phyloP scores from a whole-genome alignment of 768 basidiomycete species.

The Boletus subparvulus region DNA sequence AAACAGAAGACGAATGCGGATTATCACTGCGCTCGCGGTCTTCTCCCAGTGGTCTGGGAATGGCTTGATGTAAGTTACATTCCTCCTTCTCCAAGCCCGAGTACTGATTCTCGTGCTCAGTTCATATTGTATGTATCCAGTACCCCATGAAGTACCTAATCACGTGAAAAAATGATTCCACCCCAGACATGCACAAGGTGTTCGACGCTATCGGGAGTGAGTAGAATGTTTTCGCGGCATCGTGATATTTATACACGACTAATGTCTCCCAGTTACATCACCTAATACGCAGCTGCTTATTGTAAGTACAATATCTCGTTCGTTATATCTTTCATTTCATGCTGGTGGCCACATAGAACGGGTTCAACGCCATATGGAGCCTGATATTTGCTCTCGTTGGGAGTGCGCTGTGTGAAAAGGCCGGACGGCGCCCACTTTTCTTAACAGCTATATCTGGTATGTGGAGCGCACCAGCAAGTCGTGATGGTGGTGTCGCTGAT shows the following conservation, averaged over 20 bases:
- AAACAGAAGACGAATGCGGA: slow-evolving; percentile 45
- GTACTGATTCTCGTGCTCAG: background rate
- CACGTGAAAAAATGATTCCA: background rate
- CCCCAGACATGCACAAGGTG: background rate
- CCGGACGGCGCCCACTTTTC: slow-evolving; percentile 51
- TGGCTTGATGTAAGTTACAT: slow-evolving; percentile 37
- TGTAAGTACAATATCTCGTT: slow-evolving; percentile 25
- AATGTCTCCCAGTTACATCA: background rate
- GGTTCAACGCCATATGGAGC: slow-evolving; percentile 50
- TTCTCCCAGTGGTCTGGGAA: slow-evolving; percentile 61
- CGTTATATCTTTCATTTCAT: background rate
- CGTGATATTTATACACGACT: background rate
- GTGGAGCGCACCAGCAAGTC: slow-evolving; percentile 14
- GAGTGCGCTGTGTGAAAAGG: slow-evolving; percentile 47
- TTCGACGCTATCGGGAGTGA: background rate
- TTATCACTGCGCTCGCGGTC: slow-evolving; percentile 49
- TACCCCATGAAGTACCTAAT: background rate
- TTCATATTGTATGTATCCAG: background rate
- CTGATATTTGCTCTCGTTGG: slow-evolving; percentile 50
- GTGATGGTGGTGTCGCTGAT: slow-evolving; percentile 30
- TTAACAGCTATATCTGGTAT: slow-evolving; percentile 44
- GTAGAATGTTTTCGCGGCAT: background rate
- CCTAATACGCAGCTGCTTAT: slow-evolving; percentile 38
- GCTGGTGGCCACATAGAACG: slow-evolving; percentile 39
- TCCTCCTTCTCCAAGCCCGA: background rate